These are phyloP conservation scores for Pythium guiyangense DNA, from an alignment of 352 stramenopile genomes.

Conservation along the genomic window DNA sequence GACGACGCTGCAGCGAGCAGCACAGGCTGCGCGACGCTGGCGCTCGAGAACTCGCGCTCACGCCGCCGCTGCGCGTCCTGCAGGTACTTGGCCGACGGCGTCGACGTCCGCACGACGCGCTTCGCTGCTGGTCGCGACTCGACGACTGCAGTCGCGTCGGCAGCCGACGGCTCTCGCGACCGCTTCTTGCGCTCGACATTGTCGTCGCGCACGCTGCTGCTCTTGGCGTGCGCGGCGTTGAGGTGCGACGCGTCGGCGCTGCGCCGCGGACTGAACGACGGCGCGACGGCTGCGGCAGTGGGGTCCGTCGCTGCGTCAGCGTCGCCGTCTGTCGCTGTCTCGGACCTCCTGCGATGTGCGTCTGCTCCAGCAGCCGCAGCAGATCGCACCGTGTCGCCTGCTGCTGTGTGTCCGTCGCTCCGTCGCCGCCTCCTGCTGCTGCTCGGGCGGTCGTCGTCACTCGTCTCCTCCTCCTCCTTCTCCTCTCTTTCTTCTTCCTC, in stretches of 20 bases:
- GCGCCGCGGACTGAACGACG: neutral
- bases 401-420: too few relatives aligned
- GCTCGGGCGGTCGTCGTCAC: too few relatives aligned
- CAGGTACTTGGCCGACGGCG: constrained; percentile 47
- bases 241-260: neutral
- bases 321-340: neutral
- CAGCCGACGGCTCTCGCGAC: constrained; percentile 6
- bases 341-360: too few relatives aligned
- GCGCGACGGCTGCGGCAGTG: neutral
- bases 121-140: constrained; percentile 7
- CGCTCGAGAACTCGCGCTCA: constrained; percentile 18
- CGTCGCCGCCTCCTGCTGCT: too few relatives aligned
- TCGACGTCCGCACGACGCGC: constrained; percentile 30
- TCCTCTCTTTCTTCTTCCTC: too few relatives aligned
- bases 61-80: constrained; percentile 26
- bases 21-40: neutral
- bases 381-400: too few relatives aligned
- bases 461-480: too few relatives aligned
- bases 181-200: constrained; percentile 18
- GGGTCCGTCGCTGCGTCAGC: neutral
- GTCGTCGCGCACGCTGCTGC: neutral
- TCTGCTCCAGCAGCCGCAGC: too few relatives aligned
- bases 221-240: too few relatives aligned
- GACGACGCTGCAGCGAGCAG: constrained; percentile 2
- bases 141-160: constrained; percentile 4